These are phyloP conservation scores for Russula brevipes DNA, from an alignment of 768 basidiomycete species.

Conservation along the genomic window DNA sequence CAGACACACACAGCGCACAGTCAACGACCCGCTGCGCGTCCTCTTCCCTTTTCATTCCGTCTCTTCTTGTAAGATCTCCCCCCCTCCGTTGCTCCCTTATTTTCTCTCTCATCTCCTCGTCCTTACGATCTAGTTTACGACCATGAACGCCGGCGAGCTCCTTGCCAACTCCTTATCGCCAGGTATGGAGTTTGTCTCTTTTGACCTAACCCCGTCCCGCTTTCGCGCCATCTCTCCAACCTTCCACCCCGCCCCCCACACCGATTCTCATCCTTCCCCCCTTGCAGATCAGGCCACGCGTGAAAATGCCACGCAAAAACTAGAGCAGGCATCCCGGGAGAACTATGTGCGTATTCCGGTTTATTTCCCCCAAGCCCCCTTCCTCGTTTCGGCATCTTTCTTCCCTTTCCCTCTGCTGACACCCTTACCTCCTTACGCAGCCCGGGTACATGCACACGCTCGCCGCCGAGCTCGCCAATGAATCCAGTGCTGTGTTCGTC, in stretches of 20 bases:
- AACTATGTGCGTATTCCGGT: conserved; percentile 69
- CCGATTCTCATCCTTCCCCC: conserved; percentile 17
- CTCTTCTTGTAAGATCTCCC: neutral
- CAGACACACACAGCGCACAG: neutral
- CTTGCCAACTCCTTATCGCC: conserved; percentile 90
- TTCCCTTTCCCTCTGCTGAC: conserved; percentile 6
- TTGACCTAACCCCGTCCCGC: conserved; percentile 22
- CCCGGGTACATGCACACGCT: conserved; percentile 92
- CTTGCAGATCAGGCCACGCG: conserved; percentile 78
- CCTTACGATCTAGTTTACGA: conserved; percentile 30
- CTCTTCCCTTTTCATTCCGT: neutral
- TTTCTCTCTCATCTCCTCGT: conserved; percentile 8
- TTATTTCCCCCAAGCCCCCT: conserved; percentile 19
- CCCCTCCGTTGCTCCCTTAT: neutral
- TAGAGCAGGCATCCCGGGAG: conserved; percentile 79
- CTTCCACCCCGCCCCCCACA: conserved; percentile 23
- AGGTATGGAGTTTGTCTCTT: conserved; percentile 47
- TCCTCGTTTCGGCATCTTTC: conserved; percentile 18
- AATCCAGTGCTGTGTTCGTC: conserved; percentile 61
- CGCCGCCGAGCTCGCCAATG: conserved; percentile 76
- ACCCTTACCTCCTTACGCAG: conserved; percentile 40
- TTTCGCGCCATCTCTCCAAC: conserved; percentile 17
- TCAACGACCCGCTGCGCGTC: neutral
- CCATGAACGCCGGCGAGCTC: conserved; percentile 88
- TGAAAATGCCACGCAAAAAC: conserved; percentile 85